These are phyloP conservation scores for Rhizophagus clarus DNA, from an alignment of 192 early-diverging fungal genomes.

Conservation along the genomic window DNA sequence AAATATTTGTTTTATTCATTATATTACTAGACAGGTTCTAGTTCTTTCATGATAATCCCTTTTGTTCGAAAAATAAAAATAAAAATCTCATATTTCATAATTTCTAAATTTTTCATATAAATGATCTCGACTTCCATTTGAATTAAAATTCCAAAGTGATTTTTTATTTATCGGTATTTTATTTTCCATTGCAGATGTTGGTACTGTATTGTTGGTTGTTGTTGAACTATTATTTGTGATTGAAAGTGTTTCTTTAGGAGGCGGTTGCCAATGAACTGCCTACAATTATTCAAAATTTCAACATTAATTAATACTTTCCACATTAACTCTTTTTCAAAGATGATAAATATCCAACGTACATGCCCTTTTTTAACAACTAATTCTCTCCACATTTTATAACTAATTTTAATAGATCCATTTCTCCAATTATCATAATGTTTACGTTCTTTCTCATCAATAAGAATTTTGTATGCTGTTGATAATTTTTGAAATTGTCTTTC, in stretches of 20 bases:
- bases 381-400: conserved; percentile 21
- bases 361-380: not conserved
- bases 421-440: conserved; percentile 15
- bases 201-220: not conserved
- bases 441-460: conserved; percentile 3
- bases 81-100: conserved; percentile 18
- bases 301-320: not conserved
- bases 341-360: conserved; percentile 13
- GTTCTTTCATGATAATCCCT: not conserved
- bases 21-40: not conserved
- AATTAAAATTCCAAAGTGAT: not conserved
- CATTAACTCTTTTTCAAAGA: not conserved
- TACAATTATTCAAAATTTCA: not conserved
- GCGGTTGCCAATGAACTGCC: conserved; percentile 19
- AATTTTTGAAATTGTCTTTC: conserved; percentile 11
- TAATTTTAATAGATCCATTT: conserved; percentile 11
- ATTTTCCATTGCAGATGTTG: not conserved
- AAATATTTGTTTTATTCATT: not conserved
- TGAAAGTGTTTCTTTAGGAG: not conserved
- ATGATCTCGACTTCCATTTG: not conserved
- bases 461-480: conserved; percentile 10
- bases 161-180: not conserved
- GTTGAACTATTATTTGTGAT: not conserved
- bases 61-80: not conserved
- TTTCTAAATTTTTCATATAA: conserved; percentile 32